Percentiles rank a stretch among this genome's conserved stretches.
Evolutionary conservation across 495 filamentous ascomycete genomes (phyloP).

Genomic region (Durotheca rogersii): DNA sequence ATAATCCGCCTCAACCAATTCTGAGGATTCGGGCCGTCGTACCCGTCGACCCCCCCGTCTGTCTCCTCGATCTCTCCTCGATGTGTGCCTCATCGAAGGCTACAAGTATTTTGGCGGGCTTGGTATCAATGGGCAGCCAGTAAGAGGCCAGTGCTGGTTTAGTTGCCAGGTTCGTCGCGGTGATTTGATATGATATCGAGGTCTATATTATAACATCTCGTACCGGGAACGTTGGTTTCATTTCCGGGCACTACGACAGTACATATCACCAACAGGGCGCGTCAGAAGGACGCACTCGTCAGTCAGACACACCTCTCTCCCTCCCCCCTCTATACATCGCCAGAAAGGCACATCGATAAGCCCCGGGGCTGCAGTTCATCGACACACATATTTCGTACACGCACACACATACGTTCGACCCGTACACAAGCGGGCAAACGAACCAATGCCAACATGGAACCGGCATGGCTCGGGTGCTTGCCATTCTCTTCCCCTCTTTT

Average conservation of each 20-base stretch:
- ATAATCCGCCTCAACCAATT: constrained; percentile 32
- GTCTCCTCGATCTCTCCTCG: constrained; percentile 14
- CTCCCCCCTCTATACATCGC: constrained; percentile 13
- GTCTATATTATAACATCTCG: constrained; percentile 32
- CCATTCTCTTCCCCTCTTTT: constrained; percentile 14
- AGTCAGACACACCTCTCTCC: constrained; percentile 9
- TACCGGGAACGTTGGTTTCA: constrained; percentile 29
- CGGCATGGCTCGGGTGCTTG: constrained; percentile 11
- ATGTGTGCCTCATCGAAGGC: constrained; percentile 18
- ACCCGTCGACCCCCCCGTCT: constrained; percentile 20
- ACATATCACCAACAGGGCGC: constrained; percentile 26
- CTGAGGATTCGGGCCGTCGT: constrained; percentile 31
- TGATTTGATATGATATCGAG: constrained; percentile 31
- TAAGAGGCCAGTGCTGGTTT: constrained; percentile 28
- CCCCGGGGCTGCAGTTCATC: too few relatives aligned
- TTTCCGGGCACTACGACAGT: constrained; percentile 33
- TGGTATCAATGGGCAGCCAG: constrained; percentile 26
- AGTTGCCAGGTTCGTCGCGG: constrained; percentile 19
- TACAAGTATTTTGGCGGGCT: constrained; percentile 31
- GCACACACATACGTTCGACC: neutral
- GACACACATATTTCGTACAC: neutral
- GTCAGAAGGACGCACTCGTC: constrained; percentile 3
- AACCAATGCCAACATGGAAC: constrained; percentile 17
- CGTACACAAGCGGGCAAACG: constrained; percentile 14
- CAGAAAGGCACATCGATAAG: constrained; percentile 9